These are phyloP conservation scores for Kwoniella bestiolae DNA, from an alignment of 768 basidiomycete species.

Conservation along the genomic window DNA sequence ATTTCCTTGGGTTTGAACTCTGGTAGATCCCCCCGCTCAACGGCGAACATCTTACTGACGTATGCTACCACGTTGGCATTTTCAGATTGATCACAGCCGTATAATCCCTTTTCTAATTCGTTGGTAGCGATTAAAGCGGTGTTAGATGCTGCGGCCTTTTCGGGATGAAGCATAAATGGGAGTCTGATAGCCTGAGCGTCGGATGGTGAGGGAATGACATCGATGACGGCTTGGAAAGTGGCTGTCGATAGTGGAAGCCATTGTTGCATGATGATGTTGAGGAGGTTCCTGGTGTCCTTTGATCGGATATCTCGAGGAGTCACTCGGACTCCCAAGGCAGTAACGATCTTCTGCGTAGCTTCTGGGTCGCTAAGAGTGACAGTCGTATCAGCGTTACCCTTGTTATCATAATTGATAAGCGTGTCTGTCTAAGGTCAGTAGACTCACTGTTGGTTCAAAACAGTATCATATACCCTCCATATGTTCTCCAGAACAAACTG, in stretches of 20 bases:
- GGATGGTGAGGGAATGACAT: slow-evolving; percentile 87
- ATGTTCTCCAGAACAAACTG: slow-evolving; percentile 97
- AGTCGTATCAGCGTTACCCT: background rate
- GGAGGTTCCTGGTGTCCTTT: slow-evolving; percentile 82
- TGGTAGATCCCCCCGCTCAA: slow-evolving; percentile 76
- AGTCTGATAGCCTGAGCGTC: slow-evolving; percentile 79
- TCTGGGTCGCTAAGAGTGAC: slow-evolving; percentile 75
- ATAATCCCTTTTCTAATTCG: slow-evolving; percentile 82
- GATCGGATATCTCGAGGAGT: slow-evolving; percentile 85
- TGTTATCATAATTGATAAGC: background rate
- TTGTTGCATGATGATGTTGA: slow-evolving; percentile 86
- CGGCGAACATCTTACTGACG: slow-evolving; percentile 98
- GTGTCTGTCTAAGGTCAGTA: background rate
- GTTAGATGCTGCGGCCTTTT: slow-evolving; percentile 54
- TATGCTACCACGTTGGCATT: slow-evolving; percentile 76
- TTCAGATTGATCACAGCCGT: slow-evolving; percentile 66
- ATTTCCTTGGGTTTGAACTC: slow-evolving; percentile 77
- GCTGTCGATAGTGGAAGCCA: slow-evolving; percentile 95
- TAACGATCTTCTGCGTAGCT: slow-evolving; percentile 84
- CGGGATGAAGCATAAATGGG: slow-evolving; percentile 87
- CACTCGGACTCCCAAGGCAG: slow-evolving; percentile 78
- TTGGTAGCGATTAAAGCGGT: slow-evolving; percentile 66
- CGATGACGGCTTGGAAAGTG: slow-evolving; percentile 87
- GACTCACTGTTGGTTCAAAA: slow-evolving; percentile 84
- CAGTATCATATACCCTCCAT: slow-evolving; percentile 94